These are phyloP conservation scores for Galeopsis tetrahit DNA, from an alignment of 257 asterid species.

Conservation along the genomic window DNA sequence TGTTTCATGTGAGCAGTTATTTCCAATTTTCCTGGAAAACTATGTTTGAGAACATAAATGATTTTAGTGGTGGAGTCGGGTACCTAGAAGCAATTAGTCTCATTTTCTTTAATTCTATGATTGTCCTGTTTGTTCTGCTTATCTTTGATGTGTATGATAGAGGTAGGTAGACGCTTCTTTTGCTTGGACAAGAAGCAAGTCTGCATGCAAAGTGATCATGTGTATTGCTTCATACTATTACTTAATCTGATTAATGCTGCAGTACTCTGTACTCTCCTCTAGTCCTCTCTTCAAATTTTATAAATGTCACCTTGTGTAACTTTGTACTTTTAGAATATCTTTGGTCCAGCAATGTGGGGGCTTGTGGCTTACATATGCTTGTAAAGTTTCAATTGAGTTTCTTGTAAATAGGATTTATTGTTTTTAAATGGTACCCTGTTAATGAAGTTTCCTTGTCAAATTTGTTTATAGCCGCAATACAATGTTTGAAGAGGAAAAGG, in stretches of 20 bases:
- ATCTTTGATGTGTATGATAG: background rate
- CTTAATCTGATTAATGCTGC: conserved; percentile 14
- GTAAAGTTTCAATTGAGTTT: conserved; percentile 15
- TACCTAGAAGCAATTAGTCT: background rate
- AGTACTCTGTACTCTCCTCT: conserved; percentile 12
- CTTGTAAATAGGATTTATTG: background rate
- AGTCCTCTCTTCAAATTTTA: conserved; percentile 1
- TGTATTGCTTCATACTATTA: background rate
- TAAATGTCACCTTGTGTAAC: background rate
- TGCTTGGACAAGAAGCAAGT: background rate
- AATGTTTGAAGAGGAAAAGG: conserved; percentile 83
- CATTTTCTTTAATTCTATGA: background rate
- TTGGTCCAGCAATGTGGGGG: conserved; percentile 12
- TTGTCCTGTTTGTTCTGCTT: background rate
- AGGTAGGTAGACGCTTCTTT: background rate
- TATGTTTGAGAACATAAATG: conserved; percentile 1
- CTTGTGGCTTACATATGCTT: conserved; percentile 19
- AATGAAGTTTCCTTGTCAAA: conserved; percentile 20
- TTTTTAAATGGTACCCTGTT: conserved; percentile 20
- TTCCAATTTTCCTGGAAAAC: background rate
- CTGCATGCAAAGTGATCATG: background rate
- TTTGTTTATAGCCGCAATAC: conserved; percentile 69
- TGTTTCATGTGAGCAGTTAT: background rate
- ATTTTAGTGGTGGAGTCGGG: background rate
- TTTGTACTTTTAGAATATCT: background rate